Conservation (phyloP, 768 basidiomycete genomes). For the Russula virescens region DNA sequence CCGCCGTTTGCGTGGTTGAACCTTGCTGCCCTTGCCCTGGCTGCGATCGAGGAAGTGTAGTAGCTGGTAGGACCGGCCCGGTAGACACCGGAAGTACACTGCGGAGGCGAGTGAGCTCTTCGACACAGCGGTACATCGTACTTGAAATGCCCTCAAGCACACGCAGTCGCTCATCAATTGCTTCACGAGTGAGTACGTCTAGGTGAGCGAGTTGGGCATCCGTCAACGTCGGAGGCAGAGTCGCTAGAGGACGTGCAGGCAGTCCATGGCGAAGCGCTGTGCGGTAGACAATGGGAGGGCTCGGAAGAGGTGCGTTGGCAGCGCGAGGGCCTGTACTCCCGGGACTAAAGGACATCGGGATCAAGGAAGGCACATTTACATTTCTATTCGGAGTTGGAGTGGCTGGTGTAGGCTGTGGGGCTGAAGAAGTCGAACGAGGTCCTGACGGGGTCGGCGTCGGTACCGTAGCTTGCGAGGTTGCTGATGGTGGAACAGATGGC, state of each 20-base stretch:
- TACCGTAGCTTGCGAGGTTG: neutral
- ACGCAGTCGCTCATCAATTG: slow-evolving; percentile 78
- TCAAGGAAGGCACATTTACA: slow-evolving; percentile 30
- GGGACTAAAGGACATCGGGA: slow-evolving; percentile 40
- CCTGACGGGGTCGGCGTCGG: slow-evolving; percentile 3
- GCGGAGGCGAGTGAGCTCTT: slow-evolving; percentile 70
- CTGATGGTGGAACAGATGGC: neutral
- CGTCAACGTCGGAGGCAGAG: slow-evolving; percentile 44
- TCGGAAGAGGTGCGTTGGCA: slow-evolving; percentile 11
- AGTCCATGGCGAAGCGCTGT: slow-evolving; percentile 5
- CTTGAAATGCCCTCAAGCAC: slow-evolving; percentile 74
- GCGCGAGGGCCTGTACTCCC: slow-evolving; percentile 6
- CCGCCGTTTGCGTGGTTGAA: neutral
- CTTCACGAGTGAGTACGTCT: slow-evolving; percentile 66
- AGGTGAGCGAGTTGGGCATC: slow-evolving; percentile 60
- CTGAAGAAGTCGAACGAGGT: neutral
- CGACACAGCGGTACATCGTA: slow-evolving; percentile 66
- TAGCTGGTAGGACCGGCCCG: slow-evolving; percentile 4
- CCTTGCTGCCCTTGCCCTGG: slow-evolving; percentile 8
- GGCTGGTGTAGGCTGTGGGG: slow-evolving; percentile 17
- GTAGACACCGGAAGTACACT: slow-evolving; percentile 46
- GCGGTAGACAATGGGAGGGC: slow-evolving; percentile 16
- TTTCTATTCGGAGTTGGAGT: slow-evolving; percentile 17
- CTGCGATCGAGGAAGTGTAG: slow-evolving; percentile 11
- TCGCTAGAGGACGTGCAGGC: slow-evolving; percentile 25